Evolutionary conservation across 805 yeast species (phyloP), one percentile per base, ranked within the genome.

Genomic region (Ogataea populi-albae): DNA sequence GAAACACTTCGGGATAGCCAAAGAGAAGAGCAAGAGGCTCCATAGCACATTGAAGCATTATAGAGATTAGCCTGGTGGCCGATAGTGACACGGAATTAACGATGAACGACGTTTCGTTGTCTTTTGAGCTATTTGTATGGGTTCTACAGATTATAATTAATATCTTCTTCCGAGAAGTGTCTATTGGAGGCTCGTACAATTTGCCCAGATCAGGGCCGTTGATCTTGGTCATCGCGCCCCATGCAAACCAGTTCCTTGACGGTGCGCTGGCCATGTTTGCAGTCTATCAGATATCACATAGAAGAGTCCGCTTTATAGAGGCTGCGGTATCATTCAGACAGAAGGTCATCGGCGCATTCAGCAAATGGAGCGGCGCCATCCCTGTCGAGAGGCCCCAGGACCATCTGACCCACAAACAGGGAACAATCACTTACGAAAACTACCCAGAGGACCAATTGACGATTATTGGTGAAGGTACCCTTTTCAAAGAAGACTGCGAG

Each of bases 331-430:
- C 95, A 2, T 73, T 83, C 62, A 64, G 73, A 24, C 73, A 77
- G 22, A 63, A 64, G n/a, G 69, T 85, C 32, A 75, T 93, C 45
- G 96, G 97, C 4, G 65, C 73, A 22, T 63, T 93, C 54, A 80
- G 96, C 9, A 70, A 78, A 35, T 71, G 81, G 59, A 82, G 88
- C 31, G 73, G 81, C 53, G 74, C 95, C 2, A 93, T 91, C 46
- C 96, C 97, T 1, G 98, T 91, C 3, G 83, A 79, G 15, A 74
- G 98, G 52, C 84, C 96, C 1, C 98, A 93, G 59, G 98, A 91
- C 57, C 72, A 78, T 49, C 66, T 91, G 55, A 61, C 52, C 12
- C 58, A 65, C 1, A 93, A 80, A 16, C 88, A 93, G 4, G 77
- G 72, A 34, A 76, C 82, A 6, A 69, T 59, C 29, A 55, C 32